These are phyloP conservation scores for Colletotrichum tropicicola DNA, from an alignment of 2,329 filamentous ascomycete species.

Conservation along the genomic window DNA sequence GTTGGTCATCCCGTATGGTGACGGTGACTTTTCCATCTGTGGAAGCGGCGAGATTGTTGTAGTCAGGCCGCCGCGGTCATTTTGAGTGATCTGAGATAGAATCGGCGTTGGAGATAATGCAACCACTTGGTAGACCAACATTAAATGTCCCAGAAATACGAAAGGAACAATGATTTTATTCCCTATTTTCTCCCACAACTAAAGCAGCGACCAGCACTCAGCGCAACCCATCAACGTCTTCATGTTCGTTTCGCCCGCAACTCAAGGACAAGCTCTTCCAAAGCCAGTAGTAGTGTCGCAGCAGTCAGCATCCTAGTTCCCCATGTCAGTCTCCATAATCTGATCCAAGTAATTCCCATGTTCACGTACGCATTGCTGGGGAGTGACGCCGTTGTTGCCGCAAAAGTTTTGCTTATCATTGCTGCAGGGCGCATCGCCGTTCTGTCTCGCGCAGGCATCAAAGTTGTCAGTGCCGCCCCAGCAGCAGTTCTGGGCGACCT, in stretches of 20 bases:
- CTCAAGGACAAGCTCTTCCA: background rate
- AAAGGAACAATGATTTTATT: too few species aligned
- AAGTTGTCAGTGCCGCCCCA: background rate
- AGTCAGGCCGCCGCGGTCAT: background rate
- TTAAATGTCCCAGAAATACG: too few species aligned
- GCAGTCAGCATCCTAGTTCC: background rate
- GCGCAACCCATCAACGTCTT: too few species aligned
- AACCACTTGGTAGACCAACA: too few species aligned
- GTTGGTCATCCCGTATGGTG: background rate
- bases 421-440: background rate
- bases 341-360: background rate
- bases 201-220: too few species aligned
- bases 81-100: too few species aligned
- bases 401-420: background rate
- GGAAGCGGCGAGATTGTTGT: background rate
- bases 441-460: background rate
- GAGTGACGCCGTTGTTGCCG: background rate
- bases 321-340: background rate
- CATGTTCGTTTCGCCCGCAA: too few species aligned
- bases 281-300: background rate
- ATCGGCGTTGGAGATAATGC: too few species aligned
- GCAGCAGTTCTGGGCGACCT: background rate
- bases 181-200: too few species aligned
- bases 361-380: background rate
- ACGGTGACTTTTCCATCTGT: background rate